Base-by-base conservation (phyloP, 176 grass and related monocot genomes). In the Elymus sibiricus region DNA sequence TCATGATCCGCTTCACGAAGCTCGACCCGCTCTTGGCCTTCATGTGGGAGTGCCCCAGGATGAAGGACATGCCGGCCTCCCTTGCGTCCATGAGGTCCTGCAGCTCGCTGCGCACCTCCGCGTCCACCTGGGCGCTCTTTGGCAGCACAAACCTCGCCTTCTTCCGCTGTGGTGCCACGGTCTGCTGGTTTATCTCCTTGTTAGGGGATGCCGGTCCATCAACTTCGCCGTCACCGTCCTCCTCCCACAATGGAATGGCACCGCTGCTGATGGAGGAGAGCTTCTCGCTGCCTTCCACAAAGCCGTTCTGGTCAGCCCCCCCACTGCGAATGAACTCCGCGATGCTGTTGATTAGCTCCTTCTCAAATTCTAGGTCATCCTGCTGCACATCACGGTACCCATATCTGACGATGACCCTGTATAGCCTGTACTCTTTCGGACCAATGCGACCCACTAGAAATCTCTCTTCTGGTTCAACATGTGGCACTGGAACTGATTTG, bases 41-140 rank as follows among this genome's bases (percentile, higher is more conserved):
- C 81, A 90, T 94, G 84, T 99, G 92, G 0, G 91, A 99, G 78
- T 96, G 94, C 10, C 97, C 97, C 8, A 99, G 79, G 24, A 99
- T 95, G 83, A 99, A 99, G 56, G 94, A 93, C 97, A 99, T 99
- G 16, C 97, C 97, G 17, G 97, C 88, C 70, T 99, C 97, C 85
- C 97, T 91, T 4, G 97, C 97, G 8, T 99, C 92, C 92, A 92
- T 88, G 31, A 99, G 89, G 70, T 99, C 97, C 66, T 92, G 92
- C 76, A 99, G 87, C 90, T 99, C 97, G 0, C 59, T 62, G 21
- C 44, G 66, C 7, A 74, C 88, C 42, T 90, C 92, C 1, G 16
- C 89, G 34, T 94, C 90, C 39, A 99, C 55, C 81, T 91, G 64
- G 9, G 92, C 34, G 64, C 90, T 91, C 84, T 92, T 95, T 1